Percentiles rank a stretch among this genome's conserved stretches.
Evolutionary conservation across 306 rosid genomes (phyloP).

Genomic region (Corylus americana): DNA sequence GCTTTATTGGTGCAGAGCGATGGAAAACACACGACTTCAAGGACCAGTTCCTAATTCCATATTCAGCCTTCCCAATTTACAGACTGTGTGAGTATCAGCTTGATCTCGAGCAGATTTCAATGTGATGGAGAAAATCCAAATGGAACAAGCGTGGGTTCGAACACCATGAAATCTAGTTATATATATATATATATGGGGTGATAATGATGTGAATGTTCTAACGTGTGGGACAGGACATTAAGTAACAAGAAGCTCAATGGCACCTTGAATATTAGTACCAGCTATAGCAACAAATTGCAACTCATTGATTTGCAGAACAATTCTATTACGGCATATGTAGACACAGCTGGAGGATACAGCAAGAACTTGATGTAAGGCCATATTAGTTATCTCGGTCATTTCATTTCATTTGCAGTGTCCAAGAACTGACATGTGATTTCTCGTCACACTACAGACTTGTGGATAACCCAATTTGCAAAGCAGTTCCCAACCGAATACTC

Average conservation of each 20-base stretch:
- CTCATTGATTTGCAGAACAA: conserved; percentile 31
- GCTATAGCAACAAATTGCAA: conserved; percentile 7
- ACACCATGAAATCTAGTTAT: background rate
- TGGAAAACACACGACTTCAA: conserved; percentile 29
- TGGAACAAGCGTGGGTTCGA: no score
- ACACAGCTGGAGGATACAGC: background rate
- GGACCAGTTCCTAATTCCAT: conserved; percentile 35
- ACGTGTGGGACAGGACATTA: conserved; percentile 24
- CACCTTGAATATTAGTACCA: conserved; percentile 17
- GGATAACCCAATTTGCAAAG: conserved; percentile 51
- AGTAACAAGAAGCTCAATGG: conserved; percentile 36
- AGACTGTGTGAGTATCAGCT: conserved; percentile 39
- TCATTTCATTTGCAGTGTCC: background rate
- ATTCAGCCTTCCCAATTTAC: conserved; percentile 31
- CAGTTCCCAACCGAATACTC: conserved; percentile 13
- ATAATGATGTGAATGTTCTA: background rate
- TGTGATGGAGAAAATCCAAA: background rate
- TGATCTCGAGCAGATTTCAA: background rate
- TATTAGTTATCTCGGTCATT: background rate
- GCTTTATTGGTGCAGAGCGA: conserved; percentile 21
- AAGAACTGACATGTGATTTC: no score
- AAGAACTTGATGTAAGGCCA: conserved; percentile 29
- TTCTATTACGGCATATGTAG: background rate
- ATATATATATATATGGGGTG: background rate
- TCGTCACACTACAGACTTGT: conserved; percentile 39